These are phyloP conservation scores for Pittosporum tobira DNA, from an alignment of 129 eudicot species.

Conservation along the genomic window DNA sequence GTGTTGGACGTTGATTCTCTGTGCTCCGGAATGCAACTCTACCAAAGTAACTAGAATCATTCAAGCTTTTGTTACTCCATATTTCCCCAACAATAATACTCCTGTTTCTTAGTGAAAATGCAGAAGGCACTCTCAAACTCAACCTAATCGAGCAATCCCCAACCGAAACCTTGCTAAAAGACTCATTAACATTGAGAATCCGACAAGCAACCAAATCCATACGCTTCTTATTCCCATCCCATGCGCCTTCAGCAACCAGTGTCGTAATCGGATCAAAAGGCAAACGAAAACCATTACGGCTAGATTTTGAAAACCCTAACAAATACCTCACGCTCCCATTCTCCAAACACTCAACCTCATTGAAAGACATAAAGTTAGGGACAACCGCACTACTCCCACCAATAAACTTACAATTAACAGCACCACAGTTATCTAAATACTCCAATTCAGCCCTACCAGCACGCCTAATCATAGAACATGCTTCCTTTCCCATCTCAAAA, in stretches of 20 bases:
- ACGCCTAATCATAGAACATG: constrained; percentile 28
- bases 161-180: constrained; percentile 31
- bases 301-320: constrained; percentile 43
- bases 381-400: constrained; percentile 24
- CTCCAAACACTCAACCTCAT: constrained; percentile 48
- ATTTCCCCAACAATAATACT: constrained; percentile 64
- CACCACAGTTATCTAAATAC: constrained; percentile 37
- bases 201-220: constrained; percentile 67
- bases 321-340: constrained; percentile 53
- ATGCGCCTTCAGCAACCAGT: constrained; percentile 73
- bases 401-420: constrained; percentile 44
- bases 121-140: constrained; percentile 54
- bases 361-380: constrained; percentile 44
- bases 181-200: constrained; percentile 22
- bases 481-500: constrained; percentile 17
- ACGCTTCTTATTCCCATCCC: constrained; percentile 57
- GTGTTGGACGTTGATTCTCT: constrained; percentile 25
- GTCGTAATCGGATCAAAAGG: constrained; percentile 47
- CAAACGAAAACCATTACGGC: constrained; percentile 20
- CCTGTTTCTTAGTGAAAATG: constrained; percentile 46
- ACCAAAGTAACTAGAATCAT: constrained; percentile 46
- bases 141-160: constrained; percentile 64
- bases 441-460: constrained; percentile 49
- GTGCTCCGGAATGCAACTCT: constrained; percentile 33
- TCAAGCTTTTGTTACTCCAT: constrained; percentile 56